phyloP scores from a whole-genome alignment of 306 rosid species.

The Vigna reflexopilosa region DNA sequence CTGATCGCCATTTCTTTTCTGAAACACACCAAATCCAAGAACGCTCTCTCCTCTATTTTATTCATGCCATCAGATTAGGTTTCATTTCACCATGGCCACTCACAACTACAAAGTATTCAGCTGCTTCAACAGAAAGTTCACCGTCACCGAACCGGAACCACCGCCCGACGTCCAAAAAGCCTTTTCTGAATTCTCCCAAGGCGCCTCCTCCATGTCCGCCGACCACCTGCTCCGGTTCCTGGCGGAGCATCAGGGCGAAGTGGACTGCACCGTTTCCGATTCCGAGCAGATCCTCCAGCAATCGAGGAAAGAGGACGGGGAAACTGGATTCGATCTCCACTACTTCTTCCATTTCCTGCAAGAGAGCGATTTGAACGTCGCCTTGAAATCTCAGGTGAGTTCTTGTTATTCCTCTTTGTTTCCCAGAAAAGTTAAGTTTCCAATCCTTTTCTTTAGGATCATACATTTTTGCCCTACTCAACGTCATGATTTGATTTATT shows the following conservation, averaged over 20 bases:
- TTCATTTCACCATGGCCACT: constrained; percentile 26
- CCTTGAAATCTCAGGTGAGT: constrained; percentile 59
- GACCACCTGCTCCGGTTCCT: constrained; percentile 67
- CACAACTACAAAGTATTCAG: constrained; percentile 62
- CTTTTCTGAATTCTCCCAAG: constrained; percentile 54
- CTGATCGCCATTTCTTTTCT: neutral
- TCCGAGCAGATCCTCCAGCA: constrained; percentile 44
- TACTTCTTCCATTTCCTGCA: constrained; percentile 66
- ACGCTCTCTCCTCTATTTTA: neutral
- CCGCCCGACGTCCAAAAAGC: constrained; percentile 61
- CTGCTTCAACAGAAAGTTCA: constrained; percentile 67
- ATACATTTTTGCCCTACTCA: neutral
- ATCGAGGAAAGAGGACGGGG: neutral
- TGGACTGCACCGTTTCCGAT: constrained; percentile 43
- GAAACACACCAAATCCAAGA: neutral
- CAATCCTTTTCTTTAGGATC: neutral
- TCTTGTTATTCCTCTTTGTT: neutral
- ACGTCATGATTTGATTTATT: neutral
- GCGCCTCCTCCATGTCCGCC: constrained; percentile 52
- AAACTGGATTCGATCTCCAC: constrained; percentile 47
- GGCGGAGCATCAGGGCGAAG: constrained; percentile 61
- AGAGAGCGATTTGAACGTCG: constrained; percentile 55
- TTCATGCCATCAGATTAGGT: neutral
- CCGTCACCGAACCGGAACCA: constrained; percentile 54
- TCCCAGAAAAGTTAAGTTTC: neutral